Conservation (phyloP, 371 early-diverging fungal genomes). For the Phascolomyces articulosus region DNA sequence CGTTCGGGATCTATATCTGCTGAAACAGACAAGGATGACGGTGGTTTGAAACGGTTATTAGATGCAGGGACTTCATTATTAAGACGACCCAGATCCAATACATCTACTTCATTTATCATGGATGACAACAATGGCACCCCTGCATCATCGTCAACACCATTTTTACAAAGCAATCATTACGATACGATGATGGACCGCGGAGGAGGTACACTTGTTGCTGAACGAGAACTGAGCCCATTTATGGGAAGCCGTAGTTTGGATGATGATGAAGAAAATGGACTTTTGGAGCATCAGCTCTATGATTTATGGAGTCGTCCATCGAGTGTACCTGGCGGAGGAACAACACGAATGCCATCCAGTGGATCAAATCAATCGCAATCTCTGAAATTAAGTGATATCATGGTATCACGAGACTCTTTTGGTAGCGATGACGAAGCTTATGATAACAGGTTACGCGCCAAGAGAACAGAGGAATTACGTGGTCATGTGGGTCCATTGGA, state of each 20-base stretch:
- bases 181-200: constrained; percentile 29
- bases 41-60: constrained; percentile 37
- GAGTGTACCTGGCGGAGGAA: constrained; percentile 7
- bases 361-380: constrained; percentile 13
- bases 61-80: constrained; percentile 44
- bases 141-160: not conserved
- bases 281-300: constrained; percentile 17
- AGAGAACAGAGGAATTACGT: constrained; percentile 44
- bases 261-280: constrained; percentile 47
- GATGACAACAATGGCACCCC: constrained; percentile 18
- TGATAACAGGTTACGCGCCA: constrained; percentile 36
- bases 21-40: constrained; percentile 17
- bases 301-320: constrained; percentile 19
- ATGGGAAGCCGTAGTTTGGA: constrained; percentile 53
- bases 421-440: constrained; percentile 50
- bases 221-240: constrained; percentile 61
- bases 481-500: constrained; percentile 18
- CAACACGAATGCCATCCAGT: constrained; percentile 14
- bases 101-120: constrained; percentile 35
- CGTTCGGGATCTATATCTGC: constrained; percentile 18
- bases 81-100: constrained; percentile 41
- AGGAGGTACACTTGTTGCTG: constrained; percentile 42
- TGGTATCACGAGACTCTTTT: constrained; percentile 16
- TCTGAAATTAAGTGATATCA: not conserved
- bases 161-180: not conserved